Evolutionary conservation across 495 filamentous ascomycete species (phyloP).

Genomic region (Chaetomium fimeti): DNA sequence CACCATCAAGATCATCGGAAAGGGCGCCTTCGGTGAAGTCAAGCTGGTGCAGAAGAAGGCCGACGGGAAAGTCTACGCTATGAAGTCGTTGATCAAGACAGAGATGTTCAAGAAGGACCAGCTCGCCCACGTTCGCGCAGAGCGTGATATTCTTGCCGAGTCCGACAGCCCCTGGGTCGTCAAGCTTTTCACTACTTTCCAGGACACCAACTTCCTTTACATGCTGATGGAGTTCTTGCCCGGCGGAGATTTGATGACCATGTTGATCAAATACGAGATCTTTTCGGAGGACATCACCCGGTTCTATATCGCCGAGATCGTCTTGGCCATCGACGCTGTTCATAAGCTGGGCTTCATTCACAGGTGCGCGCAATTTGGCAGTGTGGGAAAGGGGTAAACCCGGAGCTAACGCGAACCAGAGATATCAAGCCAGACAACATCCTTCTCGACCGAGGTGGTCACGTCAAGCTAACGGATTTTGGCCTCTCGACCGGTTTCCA

Average conservation of each 20-base stretch:
- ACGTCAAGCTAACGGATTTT: slow-evolving; percentile 98
- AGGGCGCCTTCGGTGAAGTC: slow-evolving; percentile 98
- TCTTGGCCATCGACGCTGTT: slow-evolving; percentile 94
- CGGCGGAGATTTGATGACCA: slow-evolving; percentile 98
- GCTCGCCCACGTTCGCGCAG: slow-evolving; percentile 95
- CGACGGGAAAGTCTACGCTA: slow-evolving; percentile 96
- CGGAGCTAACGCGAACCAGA: slow-evolving; percentile 49
- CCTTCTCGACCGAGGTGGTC: slow-evolving; percentile 87
- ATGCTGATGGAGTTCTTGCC: slow-evolving; percentile 99
- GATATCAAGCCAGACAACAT: slow-evolving; percentile 99
- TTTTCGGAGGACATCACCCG: slow-evolving; percentile 98
- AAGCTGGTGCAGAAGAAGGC: slow-evolving; percentile 92
- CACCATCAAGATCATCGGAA: slow-evolving; percentile 96
- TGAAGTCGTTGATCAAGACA: slow-evolving; percentile 96
- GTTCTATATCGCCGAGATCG: slow-evolving; percentile 99
- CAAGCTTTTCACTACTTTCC: slow-evolving; percentile 96
- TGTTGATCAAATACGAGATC: slow-evolving; percentile 99
- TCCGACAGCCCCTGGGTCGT: slow-evolving; percentile 99
- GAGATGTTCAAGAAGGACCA: slow-evolving; percentile 99
- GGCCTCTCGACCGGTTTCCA: slow-evolving; percentile 97
- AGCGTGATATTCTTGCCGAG: slow-evolving; percentile 95
- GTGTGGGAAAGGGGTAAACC: background rate
- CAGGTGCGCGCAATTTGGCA: slow-evolving; percentile 56
- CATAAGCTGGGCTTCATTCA: slow-evolving; percentile 98
- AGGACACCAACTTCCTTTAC: slow-evolving; percentile 92